Evolutionary conservation across 805 yeast genomes (phyloP).

Genomic region (Pichia insulana): DNA sequence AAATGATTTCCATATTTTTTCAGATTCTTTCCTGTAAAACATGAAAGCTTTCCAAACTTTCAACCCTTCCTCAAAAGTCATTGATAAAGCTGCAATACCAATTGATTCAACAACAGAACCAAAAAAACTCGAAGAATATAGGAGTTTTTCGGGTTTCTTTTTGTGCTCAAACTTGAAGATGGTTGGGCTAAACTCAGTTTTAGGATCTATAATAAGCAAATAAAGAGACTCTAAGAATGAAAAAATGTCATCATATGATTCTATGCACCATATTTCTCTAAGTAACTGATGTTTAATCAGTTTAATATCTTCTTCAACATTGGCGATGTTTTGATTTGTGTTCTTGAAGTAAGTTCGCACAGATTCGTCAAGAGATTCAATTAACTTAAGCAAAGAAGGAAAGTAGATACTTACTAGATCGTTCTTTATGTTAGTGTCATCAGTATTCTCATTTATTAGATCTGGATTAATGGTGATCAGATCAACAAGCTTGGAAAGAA

Average conservation of each 20-base stretch:
- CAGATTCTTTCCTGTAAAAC: conserved; percentile 27
- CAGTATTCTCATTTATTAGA: background rate
- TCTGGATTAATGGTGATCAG: conserved; percentile 27
- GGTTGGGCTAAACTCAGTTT: background rate
- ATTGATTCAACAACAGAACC: conserved; percentile 39
- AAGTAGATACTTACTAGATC: conserved; percentile 16
- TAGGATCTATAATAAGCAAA: conserved; percentile 27
- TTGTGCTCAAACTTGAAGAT: conserved; percentile 17
- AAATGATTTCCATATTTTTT: conserved; percentile 14
- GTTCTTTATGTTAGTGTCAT: too few relatives aligned
- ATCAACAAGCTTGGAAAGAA: conserved; percentile 35
- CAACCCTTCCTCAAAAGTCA: conserved; percentile 40
- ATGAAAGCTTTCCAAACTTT: conserved; percentile 35
- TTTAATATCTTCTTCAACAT: conserved; percentile 18
- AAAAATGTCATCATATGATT: conserved; percentile 41
- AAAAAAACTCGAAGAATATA: conserved; percentile 33
- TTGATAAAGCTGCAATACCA: conserved; percentile 31
- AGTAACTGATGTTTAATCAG: conserved; percentile 21
- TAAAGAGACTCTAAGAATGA: conserved; percentile 28
- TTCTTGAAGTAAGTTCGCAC: conserved; percentile 7
- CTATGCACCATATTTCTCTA: conserved; percentile 35
- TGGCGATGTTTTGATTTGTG: background rate
- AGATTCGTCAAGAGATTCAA: conserved; percentile 14
- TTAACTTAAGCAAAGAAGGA: conserved; percentile 20
- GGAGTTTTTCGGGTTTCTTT: conserved; percentile 12